Base-by-base conservation (phyloP, 345 rosid species). In the Turnera subulata region DNA sequence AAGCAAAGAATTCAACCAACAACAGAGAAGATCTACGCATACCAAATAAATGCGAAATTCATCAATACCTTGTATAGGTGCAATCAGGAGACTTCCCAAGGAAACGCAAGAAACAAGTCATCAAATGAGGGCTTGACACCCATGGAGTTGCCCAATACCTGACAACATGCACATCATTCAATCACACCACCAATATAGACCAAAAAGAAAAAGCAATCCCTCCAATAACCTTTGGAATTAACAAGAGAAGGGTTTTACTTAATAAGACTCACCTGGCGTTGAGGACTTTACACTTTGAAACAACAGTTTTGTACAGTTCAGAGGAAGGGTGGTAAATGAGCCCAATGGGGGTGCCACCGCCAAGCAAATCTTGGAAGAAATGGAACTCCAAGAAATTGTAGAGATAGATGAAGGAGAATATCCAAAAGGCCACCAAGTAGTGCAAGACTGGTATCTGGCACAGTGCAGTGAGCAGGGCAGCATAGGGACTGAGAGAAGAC, bases 111-210 rank as follows among this genome's bases (percentile, higher is more conserved):
- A 88, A 82, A 61, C 62, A 65, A 14, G 85, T 85, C 67, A 88
- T 96, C 14, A 91, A 20, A 76, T 91, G 94, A 71, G 96, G 96
- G 60, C 96, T 85, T 11, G 97, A 74, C 38, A 91, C 76, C 97
- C 97, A 91, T 0, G 89, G 89, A 1, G 94, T 88, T 29, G 81
- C 81, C 61, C 76, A 55, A 69, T 88, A 91, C 74, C 96, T 84
- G 80, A 29, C 35, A 29, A 4, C 35, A n/a, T n/a, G n/a, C 35
- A 29, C 35, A 29, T n/a, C n/a, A n/a, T 3, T 3, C 35, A 4
- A 29, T 29, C 35, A 29, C 35, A 29, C 35, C n/a, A 29, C 35
- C 35, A 29, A 3, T 29, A 8, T 3, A 29, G 35, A 29, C n/a
- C n/a, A 8, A 29, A 29, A 29, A 4, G 35, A 29, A 29, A 29